Conservation (phyloP, 2,329 filamentous ascomycete genomes). For the Canariomyces notabilis region DNA sequence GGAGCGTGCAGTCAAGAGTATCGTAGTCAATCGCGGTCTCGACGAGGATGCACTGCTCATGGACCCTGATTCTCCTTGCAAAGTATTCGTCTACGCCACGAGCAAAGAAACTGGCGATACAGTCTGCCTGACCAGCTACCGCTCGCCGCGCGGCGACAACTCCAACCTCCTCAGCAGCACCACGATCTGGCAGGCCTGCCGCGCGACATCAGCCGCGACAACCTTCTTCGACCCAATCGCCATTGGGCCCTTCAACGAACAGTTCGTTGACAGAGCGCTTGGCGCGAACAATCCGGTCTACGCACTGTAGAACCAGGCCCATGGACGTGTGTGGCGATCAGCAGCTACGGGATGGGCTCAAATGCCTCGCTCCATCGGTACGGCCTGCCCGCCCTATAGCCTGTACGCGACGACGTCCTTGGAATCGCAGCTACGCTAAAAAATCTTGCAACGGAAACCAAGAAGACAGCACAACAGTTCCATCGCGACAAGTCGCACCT, state of each 20-base stretch:
- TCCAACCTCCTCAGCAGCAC: conserved; percentile 16
- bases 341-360: conserved; percentile 29
- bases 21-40: conserved; percentile 14
- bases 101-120: conserved; percentile 22
- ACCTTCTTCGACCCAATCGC: conserved; percentile 22
- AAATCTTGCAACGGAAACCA: conserved; percentile 34
- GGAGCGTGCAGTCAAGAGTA: conserved; percentile 19
- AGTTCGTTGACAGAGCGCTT: conserved; percentile 36
- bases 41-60: conserved; percentile 20
- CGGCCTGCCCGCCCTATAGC: conserved; percentile 29
- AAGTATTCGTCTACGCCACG: conserved; percentile 24
- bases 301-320: conserved; percentile 36
- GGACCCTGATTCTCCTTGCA: conserved; percentile 21
- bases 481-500: conserved; percentile 30
- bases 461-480: conserved; percentile 36
- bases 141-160: conserved; percentile 19
- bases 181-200: conserved; percentile 22
- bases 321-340: conserved; percentile 31
- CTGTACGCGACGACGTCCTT: conserved; percentile 27
- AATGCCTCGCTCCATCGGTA: conserved; percentile 39
- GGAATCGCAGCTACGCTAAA: conserved; percentile 27
- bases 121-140: conserved; percentile 16
- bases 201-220: conserved; percentile 21
- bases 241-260: conserved; percentile 16
- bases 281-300: conserved; percentile 41